These are phyloP conservation scores for Incumbomyces delicatus DNA, from an alignment of 2,329 filamentous ascomycete species.

Conservation along the genomic window DNA sequence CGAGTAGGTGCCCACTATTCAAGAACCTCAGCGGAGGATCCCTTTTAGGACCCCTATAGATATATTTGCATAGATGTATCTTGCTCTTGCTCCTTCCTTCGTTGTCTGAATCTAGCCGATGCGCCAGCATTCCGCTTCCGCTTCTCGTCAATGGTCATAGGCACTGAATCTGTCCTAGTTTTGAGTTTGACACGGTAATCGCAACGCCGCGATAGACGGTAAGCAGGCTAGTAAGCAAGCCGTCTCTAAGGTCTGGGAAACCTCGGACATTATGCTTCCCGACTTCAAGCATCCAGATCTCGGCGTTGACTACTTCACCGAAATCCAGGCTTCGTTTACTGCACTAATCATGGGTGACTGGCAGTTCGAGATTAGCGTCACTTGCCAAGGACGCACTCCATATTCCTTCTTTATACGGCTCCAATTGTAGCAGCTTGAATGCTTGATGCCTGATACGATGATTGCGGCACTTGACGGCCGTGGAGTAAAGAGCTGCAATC, in stretches of 20 bases:
- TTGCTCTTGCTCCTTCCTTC: constrained; percentile 72
- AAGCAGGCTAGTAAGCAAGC: neutral
- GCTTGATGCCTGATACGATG: constrained; percentile 24
- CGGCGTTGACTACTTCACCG: neutral
- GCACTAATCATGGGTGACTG: neutral
- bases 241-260: neutral
- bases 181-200: too few relatives aligned
- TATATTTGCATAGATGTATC: too few relatives aligned
- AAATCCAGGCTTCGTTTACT: neutral
- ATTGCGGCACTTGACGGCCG: constrained; percentile 25
- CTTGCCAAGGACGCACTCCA: constrained; percentile 18
- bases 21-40: too few relatives aligned
- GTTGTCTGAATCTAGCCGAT: constrained; percentile 69
- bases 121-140: constrained; percentile 75
- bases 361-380: neutral
- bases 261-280: neutral
- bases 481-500: constrained; percentile 26
- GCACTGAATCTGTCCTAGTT: too few relatives aligned
- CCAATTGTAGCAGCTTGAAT: constrained; percentile 14
- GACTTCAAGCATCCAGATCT: neutral
- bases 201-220: constrained; percentile 1
- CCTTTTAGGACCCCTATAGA: too few relatives aligned
- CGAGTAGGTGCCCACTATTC: too few relatives aligned
- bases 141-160: too few relatives aligned
- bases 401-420: constrained; percentile 20